Base-by-base conservation (phyloP, 352 stramenopile species). In the Pythium guiyangense region DNA sequence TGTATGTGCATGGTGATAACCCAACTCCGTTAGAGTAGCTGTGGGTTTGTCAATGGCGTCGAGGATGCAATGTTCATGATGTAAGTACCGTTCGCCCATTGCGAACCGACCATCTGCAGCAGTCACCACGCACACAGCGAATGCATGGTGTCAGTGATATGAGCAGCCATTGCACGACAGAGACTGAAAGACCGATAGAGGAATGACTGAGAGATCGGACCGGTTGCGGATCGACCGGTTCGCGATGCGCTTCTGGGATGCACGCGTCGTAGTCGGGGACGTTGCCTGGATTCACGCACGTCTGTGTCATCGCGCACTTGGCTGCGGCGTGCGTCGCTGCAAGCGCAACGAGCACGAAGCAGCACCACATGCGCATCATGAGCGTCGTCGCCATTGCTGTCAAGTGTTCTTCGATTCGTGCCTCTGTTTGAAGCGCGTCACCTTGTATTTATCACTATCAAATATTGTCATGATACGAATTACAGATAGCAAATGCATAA, bases 231-330 rank as follows among this genome's bases (percentile, higher is more conserved):
- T 76, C 60, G 5, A 49, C 54, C 4, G 74, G 71, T 35, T 68
- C 43, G 34, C 59, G 65, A 50, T 84, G 67, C 40, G 79, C 83
- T 57, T 89, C 74, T 9, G 83, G 83, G 49, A 91, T 91, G 54
- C 83, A 93, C 35, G 52, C 49, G 42, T 88, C 71, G 57, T 83
- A 90, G 68, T 93, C 83, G 0, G 78, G 78, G 0, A 76, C 56
- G 51, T 93, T 90, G 31, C 70, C 72, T 0, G 80, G 79, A 51
- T 90, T 90, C 29, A 88, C 69, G 59, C 83, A 93, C 26, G 73
- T 86, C 66, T 91, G 80, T 9, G 83, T 91, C 80, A 93, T 93
- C 8, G 79, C 70, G 43, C 83, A 93, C 47, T 76, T 74, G 55
- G 63, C 70, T 15, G 63, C 35, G 4, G 17, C 39, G 2, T 18